Evolutionary conservation across 805 yeast species (phyloP).

Genomic region (Saccharomycopsis fermentans): DNA sequence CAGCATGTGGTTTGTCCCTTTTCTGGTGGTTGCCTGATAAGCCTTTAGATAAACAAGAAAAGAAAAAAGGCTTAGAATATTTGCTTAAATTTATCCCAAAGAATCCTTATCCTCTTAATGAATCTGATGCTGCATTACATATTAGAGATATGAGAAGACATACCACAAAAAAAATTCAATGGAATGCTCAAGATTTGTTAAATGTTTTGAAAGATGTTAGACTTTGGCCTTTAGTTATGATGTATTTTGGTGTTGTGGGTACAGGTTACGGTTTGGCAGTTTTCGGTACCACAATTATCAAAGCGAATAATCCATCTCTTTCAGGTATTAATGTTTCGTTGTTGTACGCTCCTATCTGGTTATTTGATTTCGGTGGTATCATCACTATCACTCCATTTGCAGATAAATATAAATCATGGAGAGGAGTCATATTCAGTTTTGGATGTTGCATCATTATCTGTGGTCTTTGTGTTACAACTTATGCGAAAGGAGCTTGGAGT

Average conservation of each 20-base stretch:
- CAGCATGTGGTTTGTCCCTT: constrained; percentile 50
- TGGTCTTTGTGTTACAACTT: constrained; percentile 71
- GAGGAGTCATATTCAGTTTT: constrained; percentile 53
- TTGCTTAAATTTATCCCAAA: constrained; percentile 18
- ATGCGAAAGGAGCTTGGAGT: constrained; percentile 63
- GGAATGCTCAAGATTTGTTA: constrained; percentile 53
- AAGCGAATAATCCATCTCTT: constrained; percentile 50
- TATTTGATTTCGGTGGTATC: constrained; percentile 72
- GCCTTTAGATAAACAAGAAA: constrained; percentile 30
- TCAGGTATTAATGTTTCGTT: constrained; percentile 62
- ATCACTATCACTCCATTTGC: constrained; percentile 69
- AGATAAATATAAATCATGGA: constrained; percentile 48
- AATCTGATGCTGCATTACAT: constrained; percentile 46
- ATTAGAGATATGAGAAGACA: constrained; percentile 47
- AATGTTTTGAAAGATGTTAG: constrained; percentile 50
- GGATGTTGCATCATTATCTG: constrained; percentile 59
- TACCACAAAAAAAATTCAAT: constrained; percentile 32
- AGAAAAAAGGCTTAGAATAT: constrained; percentile 9
- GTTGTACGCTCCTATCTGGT: constrained; percentile 84
- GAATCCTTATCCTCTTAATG: constrained; percentile 38
- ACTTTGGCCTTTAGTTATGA: constrained; percentile 70
- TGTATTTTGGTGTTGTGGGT: constrained; percentile 92
- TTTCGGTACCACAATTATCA: constrained; percentile 71
- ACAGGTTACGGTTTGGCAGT: constrained; percentile 83
- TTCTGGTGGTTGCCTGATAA: constrained; percentile 85